phyloP scores from a whole-genome alignment of 192 early-diverging fungal species.

The Coemansia sp. region DNA sequence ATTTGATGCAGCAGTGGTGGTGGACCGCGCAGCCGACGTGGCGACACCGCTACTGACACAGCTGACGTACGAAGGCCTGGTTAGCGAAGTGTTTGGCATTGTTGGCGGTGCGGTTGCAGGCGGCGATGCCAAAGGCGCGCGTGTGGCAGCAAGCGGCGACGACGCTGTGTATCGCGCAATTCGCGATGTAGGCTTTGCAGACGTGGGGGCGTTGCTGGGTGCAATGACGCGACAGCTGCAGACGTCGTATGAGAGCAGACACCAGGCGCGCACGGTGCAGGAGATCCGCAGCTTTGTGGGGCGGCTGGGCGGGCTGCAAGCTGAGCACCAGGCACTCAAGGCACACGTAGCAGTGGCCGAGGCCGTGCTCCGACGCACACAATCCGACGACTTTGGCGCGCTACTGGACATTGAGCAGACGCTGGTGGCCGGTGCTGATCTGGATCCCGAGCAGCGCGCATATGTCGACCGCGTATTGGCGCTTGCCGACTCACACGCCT shows the following conservation, averaged over 20 bases:
- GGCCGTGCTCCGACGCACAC: constrained; percentile 75
- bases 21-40: constrained; percentile 89
- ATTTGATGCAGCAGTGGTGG: constrained; percentile 82
- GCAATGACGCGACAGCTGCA: constrained; percentile 83
- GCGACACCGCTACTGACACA: constrained; percentile 92
- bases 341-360: constrained; percentile 65
- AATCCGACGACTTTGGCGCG: constrained; percentile 77
- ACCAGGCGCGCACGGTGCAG: constrained; percentile 85
- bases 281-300: constrained; percentile 93
- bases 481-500: constrained; percentile 76
- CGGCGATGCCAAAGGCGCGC: constrained; percentile 60
- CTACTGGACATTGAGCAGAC: constrained; percentile 88
- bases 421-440: constrained; percentile 25
- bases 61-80: constrained; percentile 94
- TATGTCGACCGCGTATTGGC: constrained; percentile 83
- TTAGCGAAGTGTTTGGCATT: constrained; percentile 92
- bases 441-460: constrained; percentile 24
- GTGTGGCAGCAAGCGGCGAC: constrained; percentile 74
- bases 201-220: constrained; percentile 81
- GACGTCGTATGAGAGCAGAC: constrained; percentile 83
- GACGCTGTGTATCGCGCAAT: constrained; percentile 81
- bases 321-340: constrained; percentile 81
- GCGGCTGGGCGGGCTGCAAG: constrained; percentile 76
- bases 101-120: constrained; percentile 40
- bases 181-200: constrained; percentile 88